Evolutionary conservation across 169 alveolate genomes (phyloP), one percentile per base, ranked within the genome.

Genomic region (Plasmodium coatneyi): DNA sequence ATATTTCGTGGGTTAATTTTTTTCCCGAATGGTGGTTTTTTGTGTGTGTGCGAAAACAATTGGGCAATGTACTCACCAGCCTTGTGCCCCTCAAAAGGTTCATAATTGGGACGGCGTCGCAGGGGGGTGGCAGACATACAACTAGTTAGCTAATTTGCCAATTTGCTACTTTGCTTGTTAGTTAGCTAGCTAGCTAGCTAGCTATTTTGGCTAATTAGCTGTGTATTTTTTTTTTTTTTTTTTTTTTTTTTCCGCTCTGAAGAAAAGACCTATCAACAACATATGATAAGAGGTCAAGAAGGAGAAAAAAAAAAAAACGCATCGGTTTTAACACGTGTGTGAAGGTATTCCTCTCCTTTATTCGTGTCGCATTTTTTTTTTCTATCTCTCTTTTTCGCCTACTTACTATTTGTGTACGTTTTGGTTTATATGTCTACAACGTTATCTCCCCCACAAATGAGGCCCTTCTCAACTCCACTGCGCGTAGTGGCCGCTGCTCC

Each of bases 1-100:
- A 89, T 89, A 80, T 66, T 16, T 79, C 87, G 46, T 56, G 71
- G 5, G 80, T 79, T 36, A 16, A 39, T 5, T 56, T 86, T 6
- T 41, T 76, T 12, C 56, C 39, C 32, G 90, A 60, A 72, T 54
- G 71, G 34, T 49, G 30, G 0, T 16, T 28, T n/a, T 89, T 89
- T 30, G 79, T 89, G 36, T n/a, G 71, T 71, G 52, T 80, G 22
- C 30, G 34, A 12, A 54, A 86, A 39, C 32, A 9, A 9, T 34
- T 76, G 39, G 49, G 19, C 36, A 39, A n/a, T 30, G 28, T 56
- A 43, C 54, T 84, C 19, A 34, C 52, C 56, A 70, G 22, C 78
- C 19, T 84, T 46, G 60, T 32, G 34, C 60, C 28, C 25, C 39
- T 84, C 70, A 76, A 49, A 28, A 84, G 34, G 34, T 46, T 80